Percentiles rank a stretch among this genome's conserved stretches.
Conservation (phyloP, 805 yeast genomes). For the Hanseniaspora occidentalis region DNA sequence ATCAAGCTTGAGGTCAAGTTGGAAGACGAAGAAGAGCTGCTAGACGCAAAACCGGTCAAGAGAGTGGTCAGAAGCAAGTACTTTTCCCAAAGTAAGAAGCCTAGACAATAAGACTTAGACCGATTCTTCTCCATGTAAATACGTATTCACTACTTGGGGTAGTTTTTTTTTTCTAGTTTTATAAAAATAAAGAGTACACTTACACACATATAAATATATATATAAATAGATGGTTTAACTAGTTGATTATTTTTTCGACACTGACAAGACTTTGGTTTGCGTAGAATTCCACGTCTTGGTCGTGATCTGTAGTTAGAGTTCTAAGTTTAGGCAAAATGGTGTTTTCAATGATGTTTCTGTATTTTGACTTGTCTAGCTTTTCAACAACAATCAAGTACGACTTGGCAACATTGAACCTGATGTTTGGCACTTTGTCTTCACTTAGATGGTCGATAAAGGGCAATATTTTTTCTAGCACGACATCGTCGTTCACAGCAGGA, state of each 20-base stretch:
- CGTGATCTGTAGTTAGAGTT: conserved; percentile 55
- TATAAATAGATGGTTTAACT: not conserved
- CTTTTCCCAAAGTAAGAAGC: too few species aligned
- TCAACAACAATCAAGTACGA: conserved; percentile 53
- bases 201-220: not conserved
- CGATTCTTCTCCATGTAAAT: not conserved
- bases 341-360: conserved; percentile 29
- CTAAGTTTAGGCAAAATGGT: conserved; percentile 56
- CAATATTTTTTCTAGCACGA: conserved; percentile 51
- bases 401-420: conserved; percentile 90
- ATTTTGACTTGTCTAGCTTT: conserved; percentile 29
- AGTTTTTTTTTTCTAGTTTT: not conserved
- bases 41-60: too few species aligned
- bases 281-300: conserved; percentile 81
- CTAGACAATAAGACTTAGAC: not conserved
- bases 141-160: too few species aligned
- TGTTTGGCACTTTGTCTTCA: conserved; percentile 83
- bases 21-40: too few species aligned
- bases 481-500: conserved; percentile 49
- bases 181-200: not conserved
- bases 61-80: too few species aligned
- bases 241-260: conserved; percentile 18
- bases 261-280: conserved; percentile 51
- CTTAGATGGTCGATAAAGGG: conserved; percentile 69
- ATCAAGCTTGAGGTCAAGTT: not conserved